These are phyloP conservation scores for Amesomyces nigricolor DNA, from an alignment of 2,329 filamentous ascomycete genomes.

Conservation along the genomic window DNA sequence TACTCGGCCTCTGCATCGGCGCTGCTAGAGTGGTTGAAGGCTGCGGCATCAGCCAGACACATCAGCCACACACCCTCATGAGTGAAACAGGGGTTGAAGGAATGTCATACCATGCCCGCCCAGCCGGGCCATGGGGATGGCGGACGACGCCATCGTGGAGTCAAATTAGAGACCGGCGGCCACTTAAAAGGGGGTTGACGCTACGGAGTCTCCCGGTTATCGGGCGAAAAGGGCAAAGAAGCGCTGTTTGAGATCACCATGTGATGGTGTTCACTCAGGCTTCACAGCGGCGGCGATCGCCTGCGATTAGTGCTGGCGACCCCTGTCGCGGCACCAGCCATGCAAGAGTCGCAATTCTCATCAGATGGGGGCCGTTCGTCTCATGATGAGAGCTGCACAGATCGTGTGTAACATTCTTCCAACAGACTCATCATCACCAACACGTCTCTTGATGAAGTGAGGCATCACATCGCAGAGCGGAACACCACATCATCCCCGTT, in stretches of 20 bases:
- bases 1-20: slow-evolving; percentile 76
- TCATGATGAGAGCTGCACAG: too few relatives aligned
- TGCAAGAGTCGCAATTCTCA: too few relatives aligned
- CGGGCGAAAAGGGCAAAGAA: neutral
- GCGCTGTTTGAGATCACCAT: neutral
- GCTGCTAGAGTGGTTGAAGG: slow-evolving; percentile 68
- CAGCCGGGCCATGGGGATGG: slow-evolving; percentile 40
- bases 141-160: slow-evolving; percentile 23
- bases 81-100: slow-evolving; percentile 1
- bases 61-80: slow-evolving; percentile 15
- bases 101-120: slow-evolving; percentile 41
- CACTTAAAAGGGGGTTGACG: neutral
- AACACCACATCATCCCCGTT: too few relatives aligned
- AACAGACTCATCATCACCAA: too few relatives aligned
- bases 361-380: too few relatives aligned
- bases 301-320: too few relatives aligned
- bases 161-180: neutral
- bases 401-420: too few relatives aligned
- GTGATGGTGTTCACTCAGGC: too few relatives aligned
- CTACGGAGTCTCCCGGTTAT: neutral
- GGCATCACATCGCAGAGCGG: too few relatives aligned
- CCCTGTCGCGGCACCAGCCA: too few relatives aligned
- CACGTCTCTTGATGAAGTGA: too few relatives aligned
- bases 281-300: too few relatives aligned
- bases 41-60: slow-evolving; percentile 37